Base-by-base conservation (phyloP, 495 filamentous ascomycete species). In the Penicillium malachiteum region DNA sequence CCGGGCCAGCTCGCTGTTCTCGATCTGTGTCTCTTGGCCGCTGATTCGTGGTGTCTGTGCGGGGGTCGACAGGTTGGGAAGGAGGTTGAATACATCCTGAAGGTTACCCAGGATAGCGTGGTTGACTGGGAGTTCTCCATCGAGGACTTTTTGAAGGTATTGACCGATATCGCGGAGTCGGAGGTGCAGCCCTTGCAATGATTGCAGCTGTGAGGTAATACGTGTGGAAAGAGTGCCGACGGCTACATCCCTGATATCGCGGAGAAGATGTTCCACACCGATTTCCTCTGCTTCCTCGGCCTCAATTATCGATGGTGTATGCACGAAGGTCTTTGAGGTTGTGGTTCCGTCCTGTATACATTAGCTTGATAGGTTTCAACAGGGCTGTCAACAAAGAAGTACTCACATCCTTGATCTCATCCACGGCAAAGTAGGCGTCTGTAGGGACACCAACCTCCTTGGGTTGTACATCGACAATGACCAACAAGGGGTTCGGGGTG, bases 251-350 rank as follows among this genome's bases (percentile, higher is more conserved):
- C 94, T 73, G 76, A 98, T 97, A 75, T 98, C 94, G 67, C 94
- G 89, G 58, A 98, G 85, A 38, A 98, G 85, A 71, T 98, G 94
- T 78, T 98, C 94, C 56, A 98, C 94, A 57, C 94, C 94, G 57
- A 98, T 98, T 72, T 98, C 94, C 75, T 98, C 94, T 31, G 94
- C 95, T 71, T 98, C 94, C 71, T 97, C 94, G 48, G 94, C 94
- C 75, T 97, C 94, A 77, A 98, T 98, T 74, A 92, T 95, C 44
- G 92, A 96, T 2, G 94, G 94, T n/a, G 93, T 97, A 72, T 98
- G 95, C 55, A 98, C 95, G 65, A 98, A 98, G 48, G 94, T 98
- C 72, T 91, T 95, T 59, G 91, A 85, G 59, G 95, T 97, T 41
- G 92, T 96, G 54, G 94, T 97, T 66, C 94, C 94, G 74, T 98